Percentiles rank a stretch among this genome's conserved stretches.
Evolutionary conservation across 306 rosid species (phyloP).

Genomic region (Lathyrus sativus): DNA sequence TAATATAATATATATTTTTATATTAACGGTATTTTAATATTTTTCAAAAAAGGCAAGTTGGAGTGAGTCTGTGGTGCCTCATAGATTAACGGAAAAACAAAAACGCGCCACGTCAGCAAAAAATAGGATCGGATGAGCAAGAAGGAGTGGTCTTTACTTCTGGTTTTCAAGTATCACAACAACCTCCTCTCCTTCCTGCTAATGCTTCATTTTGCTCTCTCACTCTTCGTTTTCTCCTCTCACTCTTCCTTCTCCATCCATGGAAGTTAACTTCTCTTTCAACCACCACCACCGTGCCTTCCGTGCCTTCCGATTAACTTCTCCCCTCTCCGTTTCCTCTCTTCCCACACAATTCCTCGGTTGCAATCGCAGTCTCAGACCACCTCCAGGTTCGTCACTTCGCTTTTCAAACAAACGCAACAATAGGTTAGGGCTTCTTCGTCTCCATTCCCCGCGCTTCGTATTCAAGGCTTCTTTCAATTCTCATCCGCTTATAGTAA

Average conservation of each 20-base stretch:
- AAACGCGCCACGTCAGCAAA: conserved; percentile 34
- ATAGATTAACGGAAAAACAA: conserved; percentile 16
- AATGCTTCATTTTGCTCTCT: conserved; percentile 34
- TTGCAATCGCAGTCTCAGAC: conserved; percentile 52
- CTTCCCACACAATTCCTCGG: conserved; percentile 66
- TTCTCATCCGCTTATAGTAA: conserved; percentile 53
- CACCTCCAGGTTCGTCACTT: conserved; percentile 37
- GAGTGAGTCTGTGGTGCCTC: neutral
- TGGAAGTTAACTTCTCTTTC: conserved; percentile 65
- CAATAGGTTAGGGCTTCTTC: conserved; percentile 28
- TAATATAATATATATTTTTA: neutral
- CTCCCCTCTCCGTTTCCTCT: conserved; percentile 33
- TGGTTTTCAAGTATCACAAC: neutral
- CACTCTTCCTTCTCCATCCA: conserved; percentile 35
- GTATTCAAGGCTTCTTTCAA: conserved; percentile 59
- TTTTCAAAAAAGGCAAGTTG: neutral
- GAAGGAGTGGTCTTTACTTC: neutral
- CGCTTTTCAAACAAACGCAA: conserved; percentile 41
- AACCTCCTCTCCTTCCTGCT: conserved; percentile 48
- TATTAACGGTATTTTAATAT: neutral
- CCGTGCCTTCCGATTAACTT: conserved; percentile 43
- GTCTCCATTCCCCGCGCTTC: conserved; percentile 54
- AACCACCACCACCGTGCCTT: conserved; percentile 56
- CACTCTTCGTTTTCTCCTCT: neutral
- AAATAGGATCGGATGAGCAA: conserved; percentile 41